phyloP scores from a whole-genome alignment of 129 eudicot species.

The Saussurea involucrata region DNA sequence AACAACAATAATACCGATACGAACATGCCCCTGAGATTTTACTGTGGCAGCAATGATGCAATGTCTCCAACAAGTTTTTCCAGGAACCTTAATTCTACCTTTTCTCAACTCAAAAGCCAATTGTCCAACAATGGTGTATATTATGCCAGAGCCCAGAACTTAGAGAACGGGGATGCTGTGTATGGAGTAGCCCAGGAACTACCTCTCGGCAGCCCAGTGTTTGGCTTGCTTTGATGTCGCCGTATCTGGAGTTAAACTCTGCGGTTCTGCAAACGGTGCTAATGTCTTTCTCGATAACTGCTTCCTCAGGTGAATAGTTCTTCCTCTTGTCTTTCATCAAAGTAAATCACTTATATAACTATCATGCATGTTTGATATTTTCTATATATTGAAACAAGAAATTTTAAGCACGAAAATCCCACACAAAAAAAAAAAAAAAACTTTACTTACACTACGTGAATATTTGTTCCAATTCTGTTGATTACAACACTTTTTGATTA shows the following conservation, averaged over 20 bases:
- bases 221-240: slow-evolving; percentile 62
- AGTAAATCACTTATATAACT: not conserved
- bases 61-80: slow-evolving; percentile 31
- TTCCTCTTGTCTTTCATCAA: not conserved
- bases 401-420: not conserved
- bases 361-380: not conserved
- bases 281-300: slow-evolving; percentile 62
- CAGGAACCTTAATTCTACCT: slow-evolving; percentile 42
- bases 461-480: not conserved
- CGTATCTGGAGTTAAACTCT: slow-evolving; percentile 37
- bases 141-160: slow-evolving; percentile 48
- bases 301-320: slow-evolving; percentile 46
- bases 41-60: slow-evolving; percentile 53
- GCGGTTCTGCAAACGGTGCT: slow-evolving; percentile 73
- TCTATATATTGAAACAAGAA: too few relatives aligned
- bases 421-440: too few relatives aligned
- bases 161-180: slow-evolving; percentile 52
- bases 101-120: slow-evolving; percentile 46
- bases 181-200: slow-evolving; percentile 60
- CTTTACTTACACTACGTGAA: too few relatives aligned
- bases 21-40: slow-evolving; percentile 30
- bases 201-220: slow-evolving; percentile 41
- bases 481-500: not conserved
- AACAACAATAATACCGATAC: slow-evolving; percentile 2
- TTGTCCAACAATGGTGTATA: slow-evolving; percentile 25